A percentile compares a stretch with the other conserved stretches of the same genome.
Conservation (phyloP, 1,139 yeast species). For the Kurtzmaniella quercitrusa region DNA sequence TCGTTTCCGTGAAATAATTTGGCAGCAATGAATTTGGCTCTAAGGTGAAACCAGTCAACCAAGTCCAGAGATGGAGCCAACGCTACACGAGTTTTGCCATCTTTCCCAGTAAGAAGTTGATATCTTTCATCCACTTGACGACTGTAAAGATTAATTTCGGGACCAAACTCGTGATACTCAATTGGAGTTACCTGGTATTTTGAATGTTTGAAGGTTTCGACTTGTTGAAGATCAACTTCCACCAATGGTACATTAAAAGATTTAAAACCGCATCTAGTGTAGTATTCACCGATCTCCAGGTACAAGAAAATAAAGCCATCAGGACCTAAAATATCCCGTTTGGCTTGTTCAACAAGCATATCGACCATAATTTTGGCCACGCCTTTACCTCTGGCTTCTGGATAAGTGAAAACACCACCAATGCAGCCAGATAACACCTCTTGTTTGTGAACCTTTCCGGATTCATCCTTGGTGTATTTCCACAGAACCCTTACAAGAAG, state of each 20-base stretch:
- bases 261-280: slow-evolving; percentile 54
- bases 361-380: slow-evolving; percentile 62
- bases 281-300: slow-evolving; percentile 72
- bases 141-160: slow-evolving; percentile 20
- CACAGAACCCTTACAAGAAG: slow-evolving; percentile 31
- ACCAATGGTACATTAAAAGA: slow-evolving; percentile 44
- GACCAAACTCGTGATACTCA: slow-evolving; percentile 30
- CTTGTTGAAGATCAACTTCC: slow-evolving; percentile 12
- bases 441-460: slow-evolving; percentile 16
- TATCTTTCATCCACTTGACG: slow-evolving; percentile 18
- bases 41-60: slow-evolving; percentile 44
- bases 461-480: slow-evolving; percentile 17
- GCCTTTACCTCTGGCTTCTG: slow-evolving; percentile 58
- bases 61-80: slow-evolving; percentile 26
- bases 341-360: slow-evolving; percentile 29
- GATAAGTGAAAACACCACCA: slow-evolving; percentile 64
- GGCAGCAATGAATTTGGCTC: slow-evolving; percentile 35
- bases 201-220: slow-evolving; percentile 7
- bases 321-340: slow-evolving; percentile 21
- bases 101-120: slow-evolving; percentile 16
- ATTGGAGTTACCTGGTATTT: slow-evolving; percentile 19
- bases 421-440: slow-evolving; percentile 47
- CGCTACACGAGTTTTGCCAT: slow-evolving; percentile 27
- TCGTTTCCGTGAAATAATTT: slow-evolving; percentile 17
- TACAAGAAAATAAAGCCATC: slow-evolving; percentile 52